These are phyloP conservation scores for Didymella sp. DNA, from an alignment of 2,329 filamentous ascomycete species.

Conservation along the genomic window DNA sequence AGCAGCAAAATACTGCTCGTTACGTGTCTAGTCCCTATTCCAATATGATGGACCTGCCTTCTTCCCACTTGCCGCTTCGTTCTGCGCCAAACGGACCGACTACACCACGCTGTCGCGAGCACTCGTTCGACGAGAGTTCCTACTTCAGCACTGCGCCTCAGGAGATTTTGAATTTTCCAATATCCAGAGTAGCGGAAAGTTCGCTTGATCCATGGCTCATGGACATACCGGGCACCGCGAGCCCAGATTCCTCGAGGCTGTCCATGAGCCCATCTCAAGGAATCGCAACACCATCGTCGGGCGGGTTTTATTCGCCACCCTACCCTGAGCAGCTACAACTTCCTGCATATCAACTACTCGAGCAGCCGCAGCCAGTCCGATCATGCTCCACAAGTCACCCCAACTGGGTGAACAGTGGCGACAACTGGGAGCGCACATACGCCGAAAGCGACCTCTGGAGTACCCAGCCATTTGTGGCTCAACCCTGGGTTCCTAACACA, in stretches of 20 bases:
- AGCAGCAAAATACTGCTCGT: slow-evolving; percentile 16
- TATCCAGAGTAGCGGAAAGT: slow-evolving; percentile 13
- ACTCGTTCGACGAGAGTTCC: slow-evolving; percentile 13
- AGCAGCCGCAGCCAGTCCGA: slow-evolving; percentile 8
- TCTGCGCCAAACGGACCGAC: slow-evolving; percentile 6
- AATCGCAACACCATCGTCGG: slow-evolving; percentile 17
- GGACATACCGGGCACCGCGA: slow-evolving; percentile 12
- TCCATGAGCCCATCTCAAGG: slow-evolving; percentile 17
- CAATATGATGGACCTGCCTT: slow-evolving; percentile 11
- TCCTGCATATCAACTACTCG: slow-evolving; percentile 5
- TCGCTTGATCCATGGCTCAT: slow-evolving; percentile 26
- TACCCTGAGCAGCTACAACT: slow-evolving; percentile 12
- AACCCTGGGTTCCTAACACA: slow-evolving; percentile 7
- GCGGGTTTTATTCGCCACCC: slow-evolving; percentile 22
- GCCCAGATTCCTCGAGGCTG: slow-evolving; percentile 23
- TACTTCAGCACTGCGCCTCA: slow-evolving; percentile 6
- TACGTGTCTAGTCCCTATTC: slow-evolving; percentile 21
- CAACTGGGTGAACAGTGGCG: slow-evolving; percentile 1
- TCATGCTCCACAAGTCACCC: slow-evolving; percentile 7
- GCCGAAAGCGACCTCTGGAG: slow-evolving; percentile 8
- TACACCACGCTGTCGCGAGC: slow-evolving; percentile 9
- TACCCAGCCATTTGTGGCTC: slow-evolving; percentile 9
- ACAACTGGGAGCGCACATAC: slow-evolving; percentile 12
- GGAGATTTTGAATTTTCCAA: slow-evolving; percentile 5
- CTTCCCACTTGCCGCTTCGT: slow-evolving; percentile 3